These are phyloP conservation scores for Nectriaceae sp. DNA, from an alignment of 2,329 filamentous ascomycete species.

Conservation along the genomic window DNA sequence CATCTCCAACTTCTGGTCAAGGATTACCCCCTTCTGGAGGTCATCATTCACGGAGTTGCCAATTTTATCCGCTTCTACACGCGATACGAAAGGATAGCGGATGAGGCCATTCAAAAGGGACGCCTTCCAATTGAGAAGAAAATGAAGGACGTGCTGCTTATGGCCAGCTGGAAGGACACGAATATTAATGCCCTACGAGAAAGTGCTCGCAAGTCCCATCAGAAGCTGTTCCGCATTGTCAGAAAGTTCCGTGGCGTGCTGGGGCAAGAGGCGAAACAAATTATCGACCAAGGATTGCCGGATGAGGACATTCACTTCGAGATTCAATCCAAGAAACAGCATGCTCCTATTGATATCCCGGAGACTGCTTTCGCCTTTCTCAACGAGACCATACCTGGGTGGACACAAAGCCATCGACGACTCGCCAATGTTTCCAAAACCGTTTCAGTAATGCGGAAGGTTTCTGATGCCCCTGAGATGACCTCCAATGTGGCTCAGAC, in stretches of 20 bases:
- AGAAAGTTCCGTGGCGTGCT: conserved; percentile 84
- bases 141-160: conserved; percentile 87
- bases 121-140: conserved; percentile 80
- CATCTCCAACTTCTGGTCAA: conserved; percentile 64
- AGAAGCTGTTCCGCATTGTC: conserved; percentile 88
- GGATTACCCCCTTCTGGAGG: conserved; percentile 59
- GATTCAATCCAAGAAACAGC: conserved; percentile 3
- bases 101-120: conserved; percentile 66
- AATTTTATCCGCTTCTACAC: conserved; percentile 79
- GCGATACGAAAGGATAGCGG: conserved; percentile 68
- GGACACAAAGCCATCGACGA: conserved; percentile 56
- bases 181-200: conserved; percentile 89
- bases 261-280: conserved; percentile 69
- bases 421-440: conserved; percentile 72
- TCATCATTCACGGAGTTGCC: conserved; percentile 64
- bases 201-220: conserved; percentile 86
- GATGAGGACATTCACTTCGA: conserved; percentile 42
- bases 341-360: conserved; percentile 9
- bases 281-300: conserved; percentile 62
- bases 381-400: conserved; percentile 34
- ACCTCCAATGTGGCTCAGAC: conserved; percentile 58
- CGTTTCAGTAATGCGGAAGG: conserved; percentile 70
- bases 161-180: conserved; percentile 97
- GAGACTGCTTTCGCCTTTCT: conserved; percentile 20
- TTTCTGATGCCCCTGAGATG: conserved; percentile 54